Evolutionary conservation across 2,329 filamentous ascomycete species (phyloP), one percentile per base, ranked within the genome.

Genomic region (Aspergillus amoenus): DNA sequence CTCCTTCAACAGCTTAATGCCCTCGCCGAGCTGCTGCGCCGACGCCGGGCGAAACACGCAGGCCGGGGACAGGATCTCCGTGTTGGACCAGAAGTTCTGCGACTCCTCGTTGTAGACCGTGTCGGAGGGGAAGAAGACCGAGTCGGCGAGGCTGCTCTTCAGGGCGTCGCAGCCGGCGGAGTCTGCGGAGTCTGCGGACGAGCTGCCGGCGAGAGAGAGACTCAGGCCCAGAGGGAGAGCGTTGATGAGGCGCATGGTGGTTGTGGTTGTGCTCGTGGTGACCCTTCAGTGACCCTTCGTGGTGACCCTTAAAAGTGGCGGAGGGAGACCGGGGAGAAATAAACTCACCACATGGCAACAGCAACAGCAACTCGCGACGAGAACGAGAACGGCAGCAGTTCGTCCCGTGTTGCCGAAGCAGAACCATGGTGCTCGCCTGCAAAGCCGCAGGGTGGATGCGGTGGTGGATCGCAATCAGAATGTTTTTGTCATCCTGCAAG

Each of bases 1-100:
- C 5, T 58, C 41, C 22, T 61, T 61, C 55, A 70, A 56, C 12
- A 56, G 51, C 39, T 56, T 27, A 13, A 74, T 37, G 3, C 62
- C 70, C 18, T 64, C 5, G 1, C 65, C 66, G 24, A 74, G 55
- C 32, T 72, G 61, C 3, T 37, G 45, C 24, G 63, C 65, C 3
- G 63, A 67, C 37, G 66, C 57, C 13, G 71, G 71, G 17, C 71
- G 70, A 58, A 71, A 72, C n/a, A 73, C 66, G 45, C 71, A 73
- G 8, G 61, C 64, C 4, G 71, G 70, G 24, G 61, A 63, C 61
- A 72, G 59, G 39, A 71, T 61, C 64, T 73, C 68, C 11, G 70
- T 73, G 58, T 72, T 72, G 12, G 71, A 73, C 71, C 71, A 73
- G 61, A 73, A 73, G 46, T 70, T 59, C 47, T 66, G 58, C 27